phyloP scores from a whole-genome alignment of 2,329 filamentous ascomycete genomes.

The Trichoderma lentiforme region DNA sequence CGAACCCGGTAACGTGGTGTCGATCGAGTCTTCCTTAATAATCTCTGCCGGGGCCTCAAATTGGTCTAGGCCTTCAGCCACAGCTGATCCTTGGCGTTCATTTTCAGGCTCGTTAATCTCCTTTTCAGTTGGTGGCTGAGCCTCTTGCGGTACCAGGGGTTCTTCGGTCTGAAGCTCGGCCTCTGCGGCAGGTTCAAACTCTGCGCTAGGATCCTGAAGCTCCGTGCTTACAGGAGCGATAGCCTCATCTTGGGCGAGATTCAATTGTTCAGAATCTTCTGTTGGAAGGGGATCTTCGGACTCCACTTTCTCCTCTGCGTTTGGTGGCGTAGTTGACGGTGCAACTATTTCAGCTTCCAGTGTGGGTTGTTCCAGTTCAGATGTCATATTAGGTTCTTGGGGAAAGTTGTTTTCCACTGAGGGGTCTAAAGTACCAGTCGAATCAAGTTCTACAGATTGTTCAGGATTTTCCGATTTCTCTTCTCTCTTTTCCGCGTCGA shows the following conservation, averaged over 20 bases:
- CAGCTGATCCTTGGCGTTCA: background rate
- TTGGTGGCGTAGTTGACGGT: constrained; percentile 25
- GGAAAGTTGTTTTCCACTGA: constrained; percentile 11
- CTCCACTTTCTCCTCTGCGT: constrained; percentile 31
- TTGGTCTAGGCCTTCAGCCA: background rate
- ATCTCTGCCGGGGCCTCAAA: background rate
- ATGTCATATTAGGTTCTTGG: constrained; percentile 16
- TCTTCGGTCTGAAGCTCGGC: background rate
- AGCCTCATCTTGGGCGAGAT: constrained; percentile 12
- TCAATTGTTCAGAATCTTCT: constrained; percentile 13
- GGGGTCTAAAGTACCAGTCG: constrained; percentile 20
- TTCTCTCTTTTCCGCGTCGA: constrained; percentile 27
- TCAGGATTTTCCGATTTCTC: constrained; percentile 32
- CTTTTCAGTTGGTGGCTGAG: background rate
- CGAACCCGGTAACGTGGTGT: background rate
- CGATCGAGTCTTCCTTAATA: background rate
- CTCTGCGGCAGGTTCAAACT: background rate
- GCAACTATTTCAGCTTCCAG: background rate
- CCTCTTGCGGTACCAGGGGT: background rate
- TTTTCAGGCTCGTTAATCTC: background rate
- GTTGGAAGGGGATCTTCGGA: constrained; percentile 6
- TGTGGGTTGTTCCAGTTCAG: constrained; percentile 15
- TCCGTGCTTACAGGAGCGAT: background rate
- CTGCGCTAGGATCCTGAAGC: background rate
- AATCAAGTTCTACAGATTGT: constrained; percentile 18